Base-by-base conservation (phyloP, 2,329 filamentous ascomycete genomes). In the Exophiala viscosa region DNA sequence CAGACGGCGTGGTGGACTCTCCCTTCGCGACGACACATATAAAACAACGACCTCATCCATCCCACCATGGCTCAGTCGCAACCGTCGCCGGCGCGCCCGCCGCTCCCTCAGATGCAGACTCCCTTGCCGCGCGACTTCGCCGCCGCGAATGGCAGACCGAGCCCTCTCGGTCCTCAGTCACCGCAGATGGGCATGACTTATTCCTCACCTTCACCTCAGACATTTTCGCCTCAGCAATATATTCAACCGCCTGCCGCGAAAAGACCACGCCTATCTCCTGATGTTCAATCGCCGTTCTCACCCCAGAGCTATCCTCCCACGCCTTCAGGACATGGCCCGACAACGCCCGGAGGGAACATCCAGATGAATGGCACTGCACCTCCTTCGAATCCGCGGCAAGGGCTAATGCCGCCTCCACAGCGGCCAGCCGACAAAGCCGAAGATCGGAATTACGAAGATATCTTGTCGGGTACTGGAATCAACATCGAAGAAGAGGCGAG, bases 261-360 rank as follows among this genome's bases (percentile, higher is more conserved):
- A 73, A 81, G 87, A 67, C 85, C 80, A 67, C 85, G 83, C 51
- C 73, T 88, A 43, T 88, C 86, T 20, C 84, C 86, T 46, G 84
- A 84, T 52, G 80, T 84, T 32, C 72, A 77, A n/a, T 84, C 86
- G 46, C 77, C 70, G 23, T 84, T 85, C 60, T 84, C 55, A 11
- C 39, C 50, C 1, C 52, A 49, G 36, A 57, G 43, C 31, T 48
- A 48, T 51, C 55, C 85, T 52, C 77, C 46, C 65, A 68, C 45
- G 52, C 65, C 55, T 5, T 56, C 55, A 39, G 57, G 65, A 4
- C 64, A 58, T 54, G 23, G 23, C 8, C 52, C 58, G 52, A 34
- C 48, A 32, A 55, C 55, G 20, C 54, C 55, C 2, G 31, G n/a
- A 17, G 50, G 55, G 48, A 74, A 72, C 54, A 67, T 67, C 45